Base-by-base conservation (phyloP, 768 basidiomycete species). In the Hygrophoropsis aurantiaca region DNA sequence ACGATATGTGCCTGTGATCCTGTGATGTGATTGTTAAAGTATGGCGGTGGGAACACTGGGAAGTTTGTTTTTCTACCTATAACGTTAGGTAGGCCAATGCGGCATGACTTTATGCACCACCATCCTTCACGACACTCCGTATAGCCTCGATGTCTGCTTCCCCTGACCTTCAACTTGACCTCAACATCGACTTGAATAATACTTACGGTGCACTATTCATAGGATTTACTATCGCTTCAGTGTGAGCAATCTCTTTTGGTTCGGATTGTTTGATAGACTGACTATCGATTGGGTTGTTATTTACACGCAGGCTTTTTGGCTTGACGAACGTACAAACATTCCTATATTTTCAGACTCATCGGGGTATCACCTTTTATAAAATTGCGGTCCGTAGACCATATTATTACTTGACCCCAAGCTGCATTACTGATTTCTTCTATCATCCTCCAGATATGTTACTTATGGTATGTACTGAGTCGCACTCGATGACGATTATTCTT, bases 321-420 rank as follows among this genome's bases (percentile, higher is more conserved):
- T 20, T 45, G 11, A 45, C 13, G 23, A 37, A 37, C 24, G 13
- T 25, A 16, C 44, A 45, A 25, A 21, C 21, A 11, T 40, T 45
- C 13, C 4, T 45, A 9, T 45, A 45, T 15, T 45, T 45, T 37
- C 44, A 45, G 35, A 45, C 11, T 9, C 44, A 45, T 11, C 19
- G 23, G 18, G 44, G 44, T 21, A 25, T 40, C 34, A 25, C 8
- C 18, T 34, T 16, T 10, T 10, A 21, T 25, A 16, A 23, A n/a
- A 6, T 27, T 18, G 19, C 32, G 10, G 19, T 43, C 3, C 7
- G 27, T 43, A 19, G 9, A n/a, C n/a, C n/a, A n/a, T n/a, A n/a
- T n/a, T 20, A 43, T 26, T 20, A 20, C 32, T 5, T 27, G 18
- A 25, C 1, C 27, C n/a, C 7, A 20, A 11, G 4, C 11, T 25